phyloP scores from a whole-genome alignment of 768 basidiomycete species.

The Boletus vermiculosoides region DNA sequence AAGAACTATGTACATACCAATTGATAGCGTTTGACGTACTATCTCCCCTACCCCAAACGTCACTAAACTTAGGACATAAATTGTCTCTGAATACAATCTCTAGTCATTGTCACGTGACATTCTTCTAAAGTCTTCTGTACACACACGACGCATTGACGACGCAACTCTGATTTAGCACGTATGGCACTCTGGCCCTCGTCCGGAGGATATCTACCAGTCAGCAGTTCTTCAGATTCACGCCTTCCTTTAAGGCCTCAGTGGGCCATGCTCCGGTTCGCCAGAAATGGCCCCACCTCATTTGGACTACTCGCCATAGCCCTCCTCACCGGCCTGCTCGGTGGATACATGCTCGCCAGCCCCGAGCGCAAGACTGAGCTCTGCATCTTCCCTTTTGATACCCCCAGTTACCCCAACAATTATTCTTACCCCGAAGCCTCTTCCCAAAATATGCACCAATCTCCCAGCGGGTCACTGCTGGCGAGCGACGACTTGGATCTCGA shows the following conservation, averaged over 20 bases:
- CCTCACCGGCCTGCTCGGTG: constrained; percentile 26
- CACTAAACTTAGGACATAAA: too few species aligned
- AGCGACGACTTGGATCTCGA: constrained; percentile 31
- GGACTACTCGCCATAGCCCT: constrained; percentile 22
- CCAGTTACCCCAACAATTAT: not conserved
- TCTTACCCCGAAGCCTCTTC: not conserved
- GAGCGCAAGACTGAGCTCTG: constrained; percentile 19
- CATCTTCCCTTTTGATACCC: constrained; percentile 15
- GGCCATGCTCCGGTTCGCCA: constrained; percentile 14
- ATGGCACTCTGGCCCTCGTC: constrained; percentile 13
- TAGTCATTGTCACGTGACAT: not conserved
- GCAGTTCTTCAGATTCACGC: constrained; percentile 7
- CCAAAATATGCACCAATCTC: not conserved
- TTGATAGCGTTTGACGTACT: too few species aligned
- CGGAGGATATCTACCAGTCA: constrained; percentile 25
- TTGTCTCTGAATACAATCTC: too few species aligned
- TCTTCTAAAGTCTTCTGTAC: too few species aligned
- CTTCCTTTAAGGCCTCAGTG: constrained; percentile 2
- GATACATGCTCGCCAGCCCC: constrained; percentile 23
- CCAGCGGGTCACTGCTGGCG: constrained; percentile 13
- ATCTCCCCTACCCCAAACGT: too few species aligned
- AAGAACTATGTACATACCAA: too few species aligned
- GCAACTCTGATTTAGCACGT: not conserved
- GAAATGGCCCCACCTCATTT: constrained; percentile 15
- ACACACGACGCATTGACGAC: too few species aligned